Evolutionary conservation across 2,329 filamentous ascomycete species (phyloP), one percentile per base, ranked within the genome.

Genomic region (Beauveria sp.): DNA sequence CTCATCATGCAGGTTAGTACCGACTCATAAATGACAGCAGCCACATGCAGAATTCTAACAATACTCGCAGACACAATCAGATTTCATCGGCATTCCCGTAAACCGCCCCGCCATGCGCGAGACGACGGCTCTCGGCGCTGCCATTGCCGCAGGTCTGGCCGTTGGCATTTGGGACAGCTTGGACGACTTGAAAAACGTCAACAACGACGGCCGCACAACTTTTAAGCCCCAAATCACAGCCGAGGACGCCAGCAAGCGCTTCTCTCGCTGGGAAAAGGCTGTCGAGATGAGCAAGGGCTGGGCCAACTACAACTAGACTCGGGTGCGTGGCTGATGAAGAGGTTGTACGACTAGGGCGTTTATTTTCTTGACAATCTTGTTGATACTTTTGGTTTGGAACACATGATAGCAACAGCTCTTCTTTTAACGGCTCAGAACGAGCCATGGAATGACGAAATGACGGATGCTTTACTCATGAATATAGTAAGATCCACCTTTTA

Each of bases 71-170:
- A 90, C 88, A 6, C 90, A 95, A 80, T 84, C 90, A 66, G 87
- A 93, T 74, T 83, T 93, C 51, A 90, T 91, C 67, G 86, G 87
- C 59, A 92, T 93, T 66, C 88, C 89, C 49, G 87, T 93, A 65
- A 84, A 89, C 72, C 84, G 90, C 45, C 90, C 90, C 4, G 81
- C 83, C 60, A 93, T 95, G 90, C 85, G 89, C 65, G 90, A 95
- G 75, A 93, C 90, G 3, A 95, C 90, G 3, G 88, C 90, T 1
- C 80, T 93, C 3, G 90, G 90, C 38, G 89, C 90, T 34, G 90
- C 90, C 49, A 92, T 93, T 64, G 90, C 90, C 7, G 90, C 90
- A 24, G 90, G 88, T n/a, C 85, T 93, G 66, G 90, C 89, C 3
- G 83, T 88, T 6, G 86, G 81, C 53, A 80, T 92, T 12, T 93